Conservation (phyloP, 352 stramenopile species). For the Blastocystis sp. region DNA sequence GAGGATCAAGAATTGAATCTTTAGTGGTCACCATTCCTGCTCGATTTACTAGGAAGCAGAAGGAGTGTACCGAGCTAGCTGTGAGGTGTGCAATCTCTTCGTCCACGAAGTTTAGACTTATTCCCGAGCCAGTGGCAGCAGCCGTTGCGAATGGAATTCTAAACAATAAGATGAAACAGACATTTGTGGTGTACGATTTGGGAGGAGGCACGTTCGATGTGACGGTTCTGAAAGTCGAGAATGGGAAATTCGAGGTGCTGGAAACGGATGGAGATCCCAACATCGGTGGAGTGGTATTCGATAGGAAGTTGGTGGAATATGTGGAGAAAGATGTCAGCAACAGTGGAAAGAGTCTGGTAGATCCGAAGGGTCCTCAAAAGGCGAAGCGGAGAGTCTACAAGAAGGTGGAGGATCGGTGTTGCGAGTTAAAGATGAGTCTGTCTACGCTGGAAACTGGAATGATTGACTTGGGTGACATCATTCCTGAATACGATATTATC, state of each 20-base stretch:
- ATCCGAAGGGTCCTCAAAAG: constrained; percentile 86
- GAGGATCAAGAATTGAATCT: background rate
- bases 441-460: constrained; percentile 89
- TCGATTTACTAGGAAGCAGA: background rate
- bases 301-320: background rate
- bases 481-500: constrained; percentile 75
- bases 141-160: constrained; percentile 74
- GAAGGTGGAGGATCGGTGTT: constrained; percentile 88
- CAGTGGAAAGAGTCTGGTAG: constrained; percentile 76
- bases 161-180: constrained; percentile 65
- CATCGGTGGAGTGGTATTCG: constrained; percentile 97
- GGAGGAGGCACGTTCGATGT: constrained; percentile 83
- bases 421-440: constrained; percentile 87
- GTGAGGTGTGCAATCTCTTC: background rate
- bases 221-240: constrained; percentile 69
- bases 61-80: background rate
- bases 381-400: constrained; percentile 90
- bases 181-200: constrained; percentile 80
- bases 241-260: constrained; percentile 65
- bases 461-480: constrained; percentile 89
- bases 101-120: background rate
- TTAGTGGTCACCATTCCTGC: background rate
- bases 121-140: constrained; percentile 69
- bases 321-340: constrained; percentile 78
- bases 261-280: constrained; percentile 97